Evolutionary conservation across 129 eudicot species (phyloP).

Genomic region (Escallonia herrerae): DNA sequence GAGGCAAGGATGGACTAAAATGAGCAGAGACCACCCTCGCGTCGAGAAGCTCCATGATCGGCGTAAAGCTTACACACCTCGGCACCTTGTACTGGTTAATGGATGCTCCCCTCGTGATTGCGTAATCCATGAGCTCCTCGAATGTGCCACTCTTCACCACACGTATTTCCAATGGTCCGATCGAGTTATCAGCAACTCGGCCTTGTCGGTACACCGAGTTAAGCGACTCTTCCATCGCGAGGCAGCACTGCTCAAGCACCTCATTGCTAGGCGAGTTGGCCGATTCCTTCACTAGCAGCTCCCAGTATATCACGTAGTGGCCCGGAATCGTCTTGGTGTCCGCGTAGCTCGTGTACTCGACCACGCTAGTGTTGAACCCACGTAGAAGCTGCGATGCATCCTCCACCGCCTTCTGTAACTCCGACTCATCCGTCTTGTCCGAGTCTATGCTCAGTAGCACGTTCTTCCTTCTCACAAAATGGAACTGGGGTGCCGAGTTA

Average conservation of each 20-base stretch:
- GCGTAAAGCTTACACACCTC: conserved; percentile 82
- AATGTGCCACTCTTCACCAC: conserved; percentile 83
- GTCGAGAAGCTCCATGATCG: conserved; percentile 86
- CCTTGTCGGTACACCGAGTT: conserved; percentile 92
- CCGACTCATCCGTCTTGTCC: conserved; percentile 91
- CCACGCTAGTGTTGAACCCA: conserved; percentile 51
- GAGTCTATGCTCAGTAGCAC: conserved; percentile 80
- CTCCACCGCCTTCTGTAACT: conserved; percentile 69
- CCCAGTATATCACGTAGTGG: conserved; percentile 88
- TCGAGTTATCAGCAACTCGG: conserved; percentile 79
- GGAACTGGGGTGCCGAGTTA: conserved; percentile 89
- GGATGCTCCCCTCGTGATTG: conserved; percentile 88
- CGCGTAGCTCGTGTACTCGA: conserved; percentile 83
- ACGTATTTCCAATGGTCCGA: conserved; percentile 83
- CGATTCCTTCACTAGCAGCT: conserved; percentile 54
- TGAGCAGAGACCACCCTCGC: conserved; percentile 80
- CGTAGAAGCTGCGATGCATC: conserved; percentile 47
- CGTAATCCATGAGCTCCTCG: conserved; percentile 91
- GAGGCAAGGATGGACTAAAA: conserved; percentile 75
- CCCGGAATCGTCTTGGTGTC: conserved; percentile 84
- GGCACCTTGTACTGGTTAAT: conserved; percentile 93
- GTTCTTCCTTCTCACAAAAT: conserved; percentile 74
- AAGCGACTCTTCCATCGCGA: conserved; percentile 75
- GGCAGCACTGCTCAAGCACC: conserved; percentile 52
- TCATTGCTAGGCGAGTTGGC: conserved; percentile 28